Percentiles rank a stretch among this genome's conserved stretches.
phyloP scores from a whole-genome alignment of 768 basidiomycete genomes.

The Tulasnella sp. region DNA sequence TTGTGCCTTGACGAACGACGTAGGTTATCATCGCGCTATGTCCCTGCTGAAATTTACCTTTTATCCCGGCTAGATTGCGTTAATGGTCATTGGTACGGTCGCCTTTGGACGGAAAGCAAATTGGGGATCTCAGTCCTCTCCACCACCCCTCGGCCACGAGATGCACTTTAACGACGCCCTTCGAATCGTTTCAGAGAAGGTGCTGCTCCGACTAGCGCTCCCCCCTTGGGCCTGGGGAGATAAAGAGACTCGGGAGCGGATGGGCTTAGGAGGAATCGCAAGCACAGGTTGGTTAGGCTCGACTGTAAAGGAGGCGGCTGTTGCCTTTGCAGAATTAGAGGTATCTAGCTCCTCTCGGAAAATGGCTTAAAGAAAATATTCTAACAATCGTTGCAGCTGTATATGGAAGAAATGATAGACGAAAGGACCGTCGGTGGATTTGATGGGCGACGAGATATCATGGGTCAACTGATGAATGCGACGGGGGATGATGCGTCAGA shows the following conservation, averaged over 20 bases:
- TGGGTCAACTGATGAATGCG: neutral
- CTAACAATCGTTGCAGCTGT: neutral
- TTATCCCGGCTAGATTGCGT: neutral
- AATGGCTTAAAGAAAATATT: neutral
- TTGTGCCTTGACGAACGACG: neutral
- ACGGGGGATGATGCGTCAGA: conserved; percentile 7
- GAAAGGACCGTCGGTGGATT: neutral
- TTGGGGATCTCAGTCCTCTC: neutral
- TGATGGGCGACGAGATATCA: neutral
- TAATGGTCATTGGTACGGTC: neutral
- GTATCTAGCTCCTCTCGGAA: neutral
- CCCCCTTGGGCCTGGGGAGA: neutral
- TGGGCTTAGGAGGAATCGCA: neutral
- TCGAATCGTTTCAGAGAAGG: neutral
- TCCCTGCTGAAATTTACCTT: neutral
- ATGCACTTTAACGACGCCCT: conserved; percentile 17
- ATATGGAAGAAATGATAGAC: conserved; percentile 16
- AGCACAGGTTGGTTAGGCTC: conserved; percentile 8
- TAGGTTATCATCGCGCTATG: neutral
- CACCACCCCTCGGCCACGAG: neutral
- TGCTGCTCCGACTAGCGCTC: neutral
- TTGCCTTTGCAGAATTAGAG: conserved; percentile 8
- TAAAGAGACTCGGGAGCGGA: neutral
- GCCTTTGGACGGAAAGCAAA: neutral
- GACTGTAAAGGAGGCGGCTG: neutral